Evolutionary conservation across 768 basidiomycete genomes (phyloP).

Genomic region (Royoungia palumana): DNA sequence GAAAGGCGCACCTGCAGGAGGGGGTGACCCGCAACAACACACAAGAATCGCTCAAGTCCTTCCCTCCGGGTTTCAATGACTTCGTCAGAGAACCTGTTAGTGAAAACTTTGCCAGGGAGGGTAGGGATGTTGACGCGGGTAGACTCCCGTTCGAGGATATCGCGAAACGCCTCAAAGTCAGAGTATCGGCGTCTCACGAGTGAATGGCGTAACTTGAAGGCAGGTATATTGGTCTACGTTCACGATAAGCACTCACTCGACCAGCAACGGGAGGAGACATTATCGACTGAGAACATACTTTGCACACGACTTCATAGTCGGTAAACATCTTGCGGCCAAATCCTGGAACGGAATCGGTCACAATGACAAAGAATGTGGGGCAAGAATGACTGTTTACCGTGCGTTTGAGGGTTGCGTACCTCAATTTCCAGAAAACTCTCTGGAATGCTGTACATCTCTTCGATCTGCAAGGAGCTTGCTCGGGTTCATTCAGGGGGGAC

Average conservation of each 20-base stretch:
- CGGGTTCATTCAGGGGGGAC: conserved; percentile 29
- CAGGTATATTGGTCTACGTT: conserved; percentile 92
- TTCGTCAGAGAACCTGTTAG: conserved; percentile 96
- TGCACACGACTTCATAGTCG: conserved; percentile 98
- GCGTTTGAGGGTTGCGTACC: conserved; percentile 94
- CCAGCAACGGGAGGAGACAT: not conserved
- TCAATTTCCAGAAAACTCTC: conserved; percentile 98
- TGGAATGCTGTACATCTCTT: conserved; percentile 98
- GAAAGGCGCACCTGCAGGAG: conserved; percentile 72
- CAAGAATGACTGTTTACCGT: conserved; percentile 49
- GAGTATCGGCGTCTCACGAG: conserved; percentile 85
- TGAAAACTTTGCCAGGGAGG: conserved; percentile 97
- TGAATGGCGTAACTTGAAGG: conserved; percentile 95
- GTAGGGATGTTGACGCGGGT: conserved; percentile 97
- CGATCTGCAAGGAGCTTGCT: conserved; percentile 58
- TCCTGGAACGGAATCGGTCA: conserved; percentile 37
- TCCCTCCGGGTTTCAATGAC: conserved; percentile 91
- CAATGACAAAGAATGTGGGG: not conserved
- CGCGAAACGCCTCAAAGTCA: conserved; percentile 95
- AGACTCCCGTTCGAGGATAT: conserved; percentile 95
- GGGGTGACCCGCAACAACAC: conserved; percentile 96
- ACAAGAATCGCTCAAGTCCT: conserved; percentile 91
- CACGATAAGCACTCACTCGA: not conserved
- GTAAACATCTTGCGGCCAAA: conserved; percentile 99
- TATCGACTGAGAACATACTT: conserved; percentile 45